These are phyloP conservation scores for Mikania micrantha DNA, from an alignment of 129 eudicot genomes.

Conservation along the genomic window DNA sequence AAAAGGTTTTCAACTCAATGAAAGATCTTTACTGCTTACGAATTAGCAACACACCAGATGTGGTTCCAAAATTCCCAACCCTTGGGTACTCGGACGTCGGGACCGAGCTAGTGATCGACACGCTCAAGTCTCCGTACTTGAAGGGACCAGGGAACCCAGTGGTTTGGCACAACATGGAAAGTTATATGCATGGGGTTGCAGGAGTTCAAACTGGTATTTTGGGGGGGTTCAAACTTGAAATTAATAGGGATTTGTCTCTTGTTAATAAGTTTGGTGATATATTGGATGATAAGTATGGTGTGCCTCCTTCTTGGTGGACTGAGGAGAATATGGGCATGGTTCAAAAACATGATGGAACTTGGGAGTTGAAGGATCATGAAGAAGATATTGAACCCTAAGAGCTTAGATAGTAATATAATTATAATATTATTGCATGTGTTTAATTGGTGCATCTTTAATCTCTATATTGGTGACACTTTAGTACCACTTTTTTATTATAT, in stretches of 20 bases:
- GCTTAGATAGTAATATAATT: too few species aligned
- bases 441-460: too few species aligned
- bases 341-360: constrained; percentile 55
- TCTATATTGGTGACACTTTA: too few species aligned
- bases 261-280: constrained; percentile 43
- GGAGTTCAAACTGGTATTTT: constrained; percentile 41
- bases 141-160: constrained; percentile 43
- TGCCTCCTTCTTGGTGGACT: constrained; percentile 57
- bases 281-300: constrained; percentile 47
- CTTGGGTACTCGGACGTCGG: constrained; percentile 61
- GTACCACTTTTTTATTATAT: too few species aligned
- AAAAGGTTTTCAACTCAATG: constrained; percentile 1
- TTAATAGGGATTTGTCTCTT: constrained; percentile 46
- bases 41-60: constrained; percentile 35
- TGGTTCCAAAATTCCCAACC: constrained; percentile 49
- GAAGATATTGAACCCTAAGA: constrained; percentile 25
- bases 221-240: constrained; percentile 56
- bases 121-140: constrained; percentile 43
- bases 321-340: constrained; percentile 65
- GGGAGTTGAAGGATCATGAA: constrained; percentile 66
- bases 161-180: constrained; percentile 63
- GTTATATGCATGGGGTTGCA: constrained; percentile 72
- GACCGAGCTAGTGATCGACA: constrained; percentile 41
- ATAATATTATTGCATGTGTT: too few species aligned
- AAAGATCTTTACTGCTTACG: constrained; percentile 36